Conservation (phyloP, 495 filamentous ascomycete genomes). For the Rusavskia elegans region DNA sequence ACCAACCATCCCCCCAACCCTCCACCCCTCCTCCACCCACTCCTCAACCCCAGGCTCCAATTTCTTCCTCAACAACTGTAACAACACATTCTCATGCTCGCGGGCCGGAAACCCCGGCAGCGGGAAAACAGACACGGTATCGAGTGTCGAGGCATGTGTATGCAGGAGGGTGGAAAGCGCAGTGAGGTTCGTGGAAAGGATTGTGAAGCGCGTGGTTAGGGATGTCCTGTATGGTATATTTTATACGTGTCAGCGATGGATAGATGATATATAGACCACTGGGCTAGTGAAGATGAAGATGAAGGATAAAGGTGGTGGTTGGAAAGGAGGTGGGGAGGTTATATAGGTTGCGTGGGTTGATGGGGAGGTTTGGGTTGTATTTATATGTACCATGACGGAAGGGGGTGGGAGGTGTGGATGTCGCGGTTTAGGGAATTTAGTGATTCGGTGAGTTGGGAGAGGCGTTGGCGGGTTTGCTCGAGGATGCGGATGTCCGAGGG, state of each 20-base stretch:
- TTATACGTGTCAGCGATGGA: too few relatives aligned
- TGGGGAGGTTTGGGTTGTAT: background rate
- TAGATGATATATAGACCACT: too few relatives aligned
- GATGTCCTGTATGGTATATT: background rate
- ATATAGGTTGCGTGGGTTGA: background rate
- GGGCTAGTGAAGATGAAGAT: too few relatives aligned
- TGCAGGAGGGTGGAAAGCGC: constrained; percentile 75
- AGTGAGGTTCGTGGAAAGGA: constrained; percentile 60
- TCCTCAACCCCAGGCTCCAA: constrained; percentile 37
- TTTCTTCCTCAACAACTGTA: constrained; percentile 42
- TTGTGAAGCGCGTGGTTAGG: constrained; percentile 38
- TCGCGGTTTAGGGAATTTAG: constrained; percentile 43
- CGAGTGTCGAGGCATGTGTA: constrained; percentile 76
- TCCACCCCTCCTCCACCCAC: constrained; percentile 26
- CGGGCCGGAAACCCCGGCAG: constrained; percentile 39
- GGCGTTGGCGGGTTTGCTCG: constrained; percentile 57
- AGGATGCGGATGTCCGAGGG: constrained; percentile 55
- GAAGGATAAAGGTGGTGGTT: too few relatives aligned
- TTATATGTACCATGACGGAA: constrained; percentile 40
- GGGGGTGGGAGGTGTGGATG: constrained; percentile 35
- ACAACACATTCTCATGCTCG: constrained; percentile 33
- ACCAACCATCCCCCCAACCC: background rate
- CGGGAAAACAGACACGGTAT: constrained; percentile 60
- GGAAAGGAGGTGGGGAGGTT: background rate
- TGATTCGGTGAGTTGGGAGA: constrained; percentile 50